Evolutionary conservation across 192 early-diverging fungal genomes (phyloP).

Genomic region (Chytriomyces sp.): DNA sequence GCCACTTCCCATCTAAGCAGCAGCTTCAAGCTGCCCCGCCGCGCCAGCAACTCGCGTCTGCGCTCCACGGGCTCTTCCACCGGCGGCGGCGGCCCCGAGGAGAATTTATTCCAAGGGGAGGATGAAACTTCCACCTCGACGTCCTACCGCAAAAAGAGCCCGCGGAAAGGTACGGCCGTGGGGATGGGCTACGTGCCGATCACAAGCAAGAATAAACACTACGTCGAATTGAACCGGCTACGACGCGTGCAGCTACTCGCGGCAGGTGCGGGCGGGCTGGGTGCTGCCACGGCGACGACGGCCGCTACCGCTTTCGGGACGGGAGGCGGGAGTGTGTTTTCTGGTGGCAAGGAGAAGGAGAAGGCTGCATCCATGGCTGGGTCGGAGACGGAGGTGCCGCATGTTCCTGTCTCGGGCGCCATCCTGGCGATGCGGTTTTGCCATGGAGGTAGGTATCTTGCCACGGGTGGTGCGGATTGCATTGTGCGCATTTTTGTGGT

Average conservation of each 20-base stretch:
- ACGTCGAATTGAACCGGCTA: conserved; percentile 8
- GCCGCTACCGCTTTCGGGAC: background rate
- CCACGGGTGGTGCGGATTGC: conserved; percentile 36
- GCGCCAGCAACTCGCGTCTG: too few species aligned
- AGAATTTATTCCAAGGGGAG: background rate
- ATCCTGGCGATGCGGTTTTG: conserved; percentile 29
- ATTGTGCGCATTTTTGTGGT: conserved; percentile 53
- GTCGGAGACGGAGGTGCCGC: background rate
- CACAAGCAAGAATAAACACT: conserved; percentile 15
- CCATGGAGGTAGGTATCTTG: conserved; percentile 20
- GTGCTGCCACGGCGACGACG: background rate
- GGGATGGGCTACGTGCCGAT: conserved; percentile 9
- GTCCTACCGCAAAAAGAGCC: background rate
- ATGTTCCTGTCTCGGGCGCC: conserved; percentile 19
- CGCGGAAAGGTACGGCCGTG: background rate
- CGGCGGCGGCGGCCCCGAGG: too few species aligned
- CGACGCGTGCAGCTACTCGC: conserved; percentile 1
- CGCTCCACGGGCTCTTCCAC: too few species aligned
- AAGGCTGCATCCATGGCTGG: background rate
- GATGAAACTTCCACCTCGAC: background rate
- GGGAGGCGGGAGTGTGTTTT: background rate
- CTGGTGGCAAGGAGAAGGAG: background rate
- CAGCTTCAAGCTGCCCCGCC: too few species aligned
- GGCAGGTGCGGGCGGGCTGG: too few species aligned
- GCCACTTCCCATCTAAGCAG: too few species aligned